These are phyloP conservation scores for Umbelopsis ramanniana DNA, from an alignment of 192 early-diverging fungal genomes.

Conservation along the genomic window DNA sequence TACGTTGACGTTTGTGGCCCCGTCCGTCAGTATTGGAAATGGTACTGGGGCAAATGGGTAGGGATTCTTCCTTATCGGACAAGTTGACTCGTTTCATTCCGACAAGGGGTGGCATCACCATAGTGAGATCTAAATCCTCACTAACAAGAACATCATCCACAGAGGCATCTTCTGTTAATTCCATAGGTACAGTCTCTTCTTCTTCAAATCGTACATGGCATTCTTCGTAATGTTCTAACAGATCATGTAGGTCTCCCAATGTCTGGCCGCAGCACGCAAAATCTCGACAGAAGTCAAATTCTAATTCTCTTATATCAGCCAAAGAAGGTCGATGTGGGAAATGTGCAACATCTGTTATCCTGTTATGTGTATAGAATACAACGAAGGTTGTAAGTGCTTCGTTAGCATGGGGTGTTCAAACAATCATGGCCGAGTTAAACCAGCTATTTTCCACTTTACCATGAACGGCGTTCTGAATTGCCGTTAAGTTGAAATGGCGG, in stretches of 20 bases:
- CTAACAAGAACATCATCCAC: slow-evolving; percentile 1
- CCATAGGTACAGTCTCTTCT: slow-evolving; percentile 48
- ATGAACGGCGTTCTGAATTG: not conserved
- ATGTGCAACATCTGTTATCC: slow-evolving; percentile 2
- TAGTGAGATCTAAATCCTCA: not conserved
- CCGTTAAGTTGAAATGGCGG: not conserved
- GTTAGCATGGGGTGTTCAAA: not conserved
- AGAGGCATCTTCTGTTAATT: not conserved
- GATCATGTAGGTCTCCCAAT: slow-evolving; percentile 89
- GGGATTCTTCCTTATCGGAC: not conserved
- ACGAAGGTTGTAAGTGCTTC: not conserved
- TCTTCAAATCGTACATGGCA: slow-evolving; percentile 88
- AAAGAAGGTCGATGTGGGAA: slow-evolving; percentile 18
- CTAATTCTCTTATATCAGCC: slow-evolving; percentile 51
- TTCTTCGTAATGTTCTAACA: slow-evolving; percentile 97
- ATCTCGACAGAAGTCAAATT: slow-evolving; percentile 92
- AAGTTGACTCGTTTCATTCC: slow-evolving; percentile 3
- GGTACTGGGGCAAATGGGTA: not conserved
- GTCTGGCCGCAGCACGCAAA: slow-evolving; percentile 93
- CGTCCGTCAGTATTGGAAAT: not conserved
- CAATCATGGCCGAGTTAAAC: not conserved
- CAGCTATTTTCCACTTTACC: not conserved
- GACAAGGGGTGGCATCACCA: not conserved
- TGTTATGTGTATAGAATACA: not conserved
- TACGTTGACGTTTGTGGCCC: slow-evolving; percentile 1